A percentile compares a stretch with the other conserved stretches of the same genome.
These are phyloP conservation scores for Talaromyces thailandensis DNA, from an alignment of 495 filamentous ascomycete genomes.

Conservation along the genomic window DNA sequence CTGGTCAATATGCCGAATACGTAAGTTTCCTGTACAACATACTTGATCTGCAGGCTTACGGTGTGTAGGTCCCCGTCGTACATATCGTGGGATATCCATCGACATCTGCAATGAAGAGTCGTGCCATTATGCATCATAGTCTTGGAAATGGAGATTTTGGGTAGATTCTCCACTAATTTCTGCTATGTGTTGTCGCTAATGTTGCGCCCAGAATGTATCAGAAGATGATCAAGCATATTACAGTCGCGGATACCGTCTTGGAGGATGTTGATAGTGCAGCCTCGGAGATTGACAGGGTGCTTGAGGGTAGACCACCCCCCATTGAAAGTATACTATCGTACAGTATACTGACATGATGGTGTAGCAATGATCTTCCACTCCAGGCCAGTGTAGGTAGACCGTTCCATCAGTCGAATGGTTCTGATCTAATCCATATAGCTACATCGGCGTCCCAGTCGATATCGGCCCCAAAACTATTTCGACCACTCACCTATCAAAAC, in stretches of 20 bases:
- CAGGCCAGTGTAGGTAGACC: not conserved
- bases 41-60: not conserved
- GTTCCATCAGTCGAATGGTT: not conserved
- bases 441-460: conserved; percentile 21
- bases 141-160: not conserved
- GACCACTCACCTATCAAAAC: conserved; percentile 12
- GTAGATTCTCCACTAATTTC: no score
- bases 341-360: not conserved
- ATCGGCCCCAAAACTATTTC: conserved; percentile 19
- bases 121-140: conserved; percentile 4
- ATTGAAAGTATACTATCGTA: conserved; percentile 3
- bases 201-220: not conserved
- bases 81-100: conserved; percentile 7
- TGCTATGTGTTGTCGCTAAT: not conserved
- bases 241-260: conserved; percentile 20
- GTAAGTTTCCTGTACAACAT: not conserved
- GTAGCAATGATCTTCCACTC: conserved; percentile 5
- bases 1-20: not conserved
- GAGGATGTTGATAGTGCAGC: conserved; percentile 19
- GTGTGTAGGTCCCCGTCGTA: conserved; percentile 2
- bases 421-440: not conserved
- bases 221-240: conserved; percentile 26
- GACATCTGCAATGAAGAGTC: not conserved
- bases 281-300: conserved; percentile 30
- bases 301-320: conserved; percentile 17